A percentile compares a stretch with the other conserved stretches of the same genome.
phyloP scores from a whole-genome alignment of 2,329 filamentous ascomycete genomes.

The Elsinoe arachidis region DNA sequence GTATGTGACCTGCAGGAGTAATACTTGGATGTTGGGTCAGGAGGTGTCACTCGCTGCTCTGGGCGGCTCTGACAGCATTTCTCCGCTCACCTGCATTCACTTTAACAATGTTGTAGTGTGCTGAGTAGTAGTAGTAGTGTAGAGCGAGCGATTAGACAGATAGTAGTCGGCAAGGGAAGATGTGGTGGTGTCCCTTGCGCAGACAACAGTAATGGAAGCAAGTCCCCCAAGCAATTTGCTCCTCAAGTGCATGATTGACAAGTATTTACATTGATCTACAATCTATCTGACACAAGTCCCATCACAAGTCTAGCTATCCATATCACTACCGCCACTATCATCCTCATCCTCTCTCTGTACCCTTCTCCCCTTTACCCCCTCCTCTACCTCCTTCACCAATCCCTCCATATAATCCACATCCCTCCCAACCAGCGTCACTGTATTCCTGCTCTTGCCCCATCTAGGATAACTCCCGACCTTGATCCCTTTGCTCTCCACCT shows the following conservation, averaged over 20 bases:
- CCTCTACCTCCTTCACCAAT: slow-evolving; percentile 66
- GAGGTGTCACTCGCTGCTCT: neutral
- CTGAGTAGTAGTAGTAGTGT: neutral
- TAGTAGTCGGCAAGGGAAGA: slow-evolving; percentile 10
- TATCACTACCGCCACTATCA: slow-evolving; percentile 36
- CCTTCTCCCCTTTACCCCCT: slow-evolving; percentile 63
- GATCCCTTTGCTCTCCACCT: slow-evolving; percentile 65
- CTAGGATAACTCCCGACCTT: slow-evolving; percentile 94
- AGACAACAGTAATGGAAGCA: slow-evolving; percentile 10
- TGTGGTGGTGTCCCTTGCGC: slow-evolving; percentile 3
- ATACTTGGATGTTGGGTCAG: slow-evolving; percentile 1
- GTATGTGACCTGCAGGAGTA: slow-evolving; percentile 4
- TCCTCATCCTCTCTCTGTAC: slow-evolving; percentile 60
- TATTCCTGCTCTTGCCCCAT: slow-evolving; percentile 81
- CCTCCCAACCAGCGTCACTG: slow-evolving; percentile 75
- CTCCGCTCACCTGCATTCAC: neutral
- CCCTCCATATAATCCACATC: slow-evolving; percentile 71
- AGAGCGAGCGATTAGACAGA: slow-evolving; percentile 8
- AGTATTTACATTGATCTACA: slow-evolving; percentile 2
- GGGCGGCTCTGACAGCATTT: neutral
- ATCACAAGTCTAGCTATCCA: slow-evolving; percentile 22
- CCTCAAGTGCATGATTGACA: neutral
- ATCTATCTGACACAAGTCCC: neutral
- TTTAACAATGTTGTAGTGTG: slow-evolving; percentile 7
- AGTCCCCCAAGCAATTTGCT: neutral